Conservation (phyloP, 108 stramenopile genomes). For the Cylindrotheca fusiformis region DNA sequence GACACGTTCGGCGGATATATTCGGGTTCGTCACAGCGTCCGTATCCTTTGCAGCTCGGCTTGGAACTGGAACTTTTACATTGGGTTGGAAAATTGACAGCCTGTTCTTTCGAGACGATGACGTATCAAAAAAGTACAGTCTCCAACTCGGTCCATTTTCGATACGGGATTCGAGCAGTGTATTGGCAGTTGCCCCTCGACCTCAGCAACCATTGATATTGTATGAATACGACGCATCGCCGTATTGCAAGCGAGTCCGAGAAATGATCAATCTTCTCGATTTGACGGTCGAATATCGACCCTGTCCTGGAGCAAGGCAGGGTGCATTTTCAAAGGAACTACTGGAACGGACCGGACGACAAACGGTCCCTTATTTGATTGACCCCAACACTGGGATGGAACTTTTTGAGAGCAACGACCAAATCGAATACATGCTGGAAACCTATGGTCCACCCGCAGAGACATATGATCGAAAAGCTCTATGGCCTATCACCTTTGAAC, state of each 20-base stretch:
- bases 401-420: slow-evolving; percentile 81
- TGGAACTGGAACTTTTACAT: slow-evolving; percentile 62
- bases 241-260: slow-evolving; percentile 83
- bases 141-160: slow-evolving; percentile 55
- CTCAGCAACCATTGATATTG: slow-evolving; percentile 67
- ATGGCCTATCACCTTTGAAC: slow-evolving; percentile 62
- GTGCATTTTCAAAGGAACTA: slow-evolving; percentile 44
- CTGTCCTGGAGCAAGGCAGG: slow-evolving; percentile 53
- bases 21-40: slow-evolving; percentile 27
- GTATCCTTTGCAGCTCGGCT: slow-evolving; percentile 56
- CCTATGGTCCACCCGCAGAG: slow-evolving; percentile 65
- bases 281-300: slow-evolving; percentile 78
- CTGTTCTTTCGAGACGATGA: slow-evolving; percentile 33
- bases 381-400: slow-evolving; percentile 69
- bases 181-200: slow-evolving; percentile 41
- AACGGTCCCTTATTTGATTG: slow-evolving; percentile 75
- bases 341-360: slow-evolving; percentile 41
- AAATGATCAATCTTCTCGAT: slow-evolving; percentile 80
- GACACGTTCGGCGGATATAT: slow-evolving; percentile 40
- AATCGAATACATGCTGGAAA: slow-evolving; percentile 75
- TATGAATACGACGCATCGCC: slow-evolving; percentile 91
- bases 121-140: slow-evolving; percentile 44
- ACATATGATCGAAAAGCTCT: slow-evolving; percentile 58
- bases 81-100: slow-evolving; percentile 71
- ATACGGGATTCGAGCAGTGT: slow-evolving; percentile 72